phyloP scores from a whole-genome alignment of 164 flowering plant species.

The Hamamelis virginiana region DNA sequence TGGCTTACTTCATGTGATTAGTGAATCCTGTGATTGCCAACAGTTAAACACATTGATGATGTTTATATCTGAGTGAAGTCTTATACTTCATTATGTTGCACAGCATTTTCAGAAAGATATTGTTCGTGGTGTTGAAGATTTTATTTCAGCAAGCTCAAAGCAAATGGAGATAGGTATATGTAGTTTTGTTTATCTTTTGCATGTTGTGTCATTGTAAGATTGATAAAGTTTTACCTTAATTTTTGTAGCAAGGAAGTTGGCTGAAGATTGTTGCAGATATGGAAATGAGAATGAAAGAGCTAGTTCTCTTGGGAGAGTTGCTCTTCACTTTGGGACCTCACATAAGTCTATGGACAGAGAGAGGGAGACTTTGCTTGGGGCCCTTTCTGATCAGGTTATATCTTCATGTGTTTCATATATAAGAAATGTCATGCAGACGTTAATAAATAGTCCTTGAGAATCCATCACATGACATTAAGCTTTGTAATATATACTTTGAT shows the following conservation, averaged over 20 bases:
- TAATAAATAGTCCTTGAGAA: not conserved
- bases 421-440: not conserved
- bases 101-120: conserved; percentile 88
- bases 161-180: conserved; percentile 71
- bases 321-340: conserved; percentile 58
- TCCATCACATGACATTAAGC: not conserved
- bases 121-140: conserved; percentile 84
- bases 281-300: conserved; percentile 49
- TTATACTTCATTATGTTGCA: conserved; percentile 11
- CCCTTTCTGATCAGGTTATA: conserved; percentile 58
- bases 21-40: not conserved
- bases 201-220: conserved; percentile 6
- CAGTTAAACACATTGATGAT: not conserved
- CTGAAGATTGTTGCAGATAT: conserved; percentile 69
- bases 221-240: conserved; percentile 8
- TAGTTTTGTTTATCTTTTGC: conserved; percentile 6
- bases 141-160: conserved; percentile 53
- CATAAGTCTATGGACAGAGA: conserved; percentile 59
- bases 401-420: not conserved
- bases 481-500: too few relatives aligned
- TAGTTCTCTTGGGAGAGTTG: conserved; percentile 49
- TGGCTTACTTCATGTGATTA: not conserved
- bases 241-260: conserved; percentile 52
- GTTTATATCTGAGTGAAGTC: not conserved
- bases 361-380: conserved; percentile 46